A percentile compares a stretch with the other conserved stretches of the same genome.
phyloP scores from a whole-genome alignment of 108 stramenopile species.

The Nitzschia sp. region DNA sequence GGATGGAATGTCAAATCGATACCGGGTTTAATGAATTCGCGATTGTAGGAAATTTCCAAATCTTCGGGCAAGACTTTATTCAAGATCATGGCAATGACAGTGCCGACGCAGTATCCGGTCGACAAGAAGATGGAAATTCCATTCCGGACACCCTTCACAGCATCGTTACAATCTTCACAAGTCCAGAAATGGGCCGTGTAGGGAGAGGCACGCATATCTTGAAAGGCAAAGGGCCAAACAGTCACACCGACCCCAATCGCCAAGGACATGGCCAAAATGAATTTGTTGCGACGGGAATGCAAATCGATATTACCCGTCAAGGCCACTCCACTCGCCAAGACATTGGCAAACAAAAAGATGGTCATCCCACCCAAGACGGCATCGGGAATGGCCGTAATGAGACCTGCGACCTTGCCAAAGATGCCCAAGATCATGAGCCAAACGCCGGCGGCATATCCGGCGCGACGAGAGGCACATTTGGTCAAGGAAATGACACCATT shows the following conservation, averaged over 20 bases:
- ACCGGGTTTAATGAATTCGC: not conserved
- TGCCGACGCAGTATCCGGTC: constrained; percentile 71
- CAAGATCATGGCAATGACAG: constrained; percentile 57
- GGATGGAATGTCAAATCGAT: not conserved
- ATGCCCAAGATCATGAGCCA: constrained; percentile 81
- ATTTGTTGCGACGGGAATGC: constrained; percentile 55
- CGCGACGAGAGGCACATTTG: constrained; percentile 67
- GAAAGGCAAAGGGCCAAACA: constrained; percentile 71
- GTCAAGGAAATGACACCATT: constrained; percentile 78
- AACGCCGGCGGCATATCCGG: constrained; percentile 49
- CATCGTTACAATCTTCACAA: constrained; percentile 52
- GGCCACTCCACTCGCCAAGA: constrained; percentile 51
- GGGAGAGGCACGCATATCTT: constrained; percentile 51
- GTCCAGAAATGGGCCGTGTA: constrained; percentile 70
- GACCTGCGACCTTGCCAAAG: constrained; percentile 70
- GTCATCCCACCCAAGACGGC: constrained; percentile 82
- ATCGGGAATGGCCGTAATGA: constrained; percentile 80
- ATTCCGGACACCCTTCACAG: constrained; percentile 65
- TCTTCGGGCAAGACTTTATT: constrained; percentile 58
- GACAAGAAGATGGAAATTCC: constrained; percentile 66
- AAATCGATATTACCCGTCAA: constrained; percentile 48
- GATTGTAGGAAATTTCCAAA: constrained; percentile 24
- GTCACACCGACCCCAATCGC: constrained; percentile 68
- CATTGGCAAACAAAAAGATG: constrained; percentile 70
- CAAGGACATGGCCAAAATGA: constrained; percentile 63